A percentile compares a stretch with the other conserved stretches of the same genome.
phyloP scores from a whole-genome alignment of 169 alveolate species.

The Cyclospora cayetanensis region DNA sequence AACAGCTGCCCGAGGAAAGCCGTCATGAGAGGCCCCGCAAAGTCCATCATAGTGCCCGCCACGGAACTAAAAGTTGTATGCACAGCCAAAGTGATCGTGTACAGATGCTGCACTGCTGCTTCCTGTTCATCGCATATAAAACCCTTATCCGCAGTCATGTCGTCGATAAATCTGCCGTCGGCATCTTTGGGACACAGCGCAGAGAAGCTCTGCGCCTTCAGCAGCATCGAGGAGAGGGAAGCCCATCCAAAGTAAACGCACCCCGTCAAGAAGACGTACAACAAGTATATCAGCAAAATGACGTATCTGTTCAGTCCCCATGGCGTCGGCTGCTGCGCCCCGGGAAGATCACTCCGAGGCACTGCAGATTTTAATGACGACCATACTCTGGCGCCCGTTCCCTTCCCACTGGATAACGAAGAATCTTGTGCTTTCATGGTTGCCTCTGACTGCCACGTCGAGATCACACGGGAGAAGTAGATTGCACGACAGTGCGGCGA shows the following conservation, averaged over 20 bases:
- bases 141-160: neutral
- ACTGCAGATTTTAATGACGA: too few species aligned
- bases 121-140: conserved; percentile 77
- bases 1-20: conserved; percentile 74
- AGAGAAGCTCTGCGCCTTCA: conserved; percentile 2
- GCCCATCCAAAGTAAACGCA: conserved; percentile 71
- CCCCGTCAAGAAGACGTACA: conserved; percentile 54
- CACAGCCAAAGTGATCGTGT: conserved; percentile 73
- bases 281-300: conserved; percentile 2
- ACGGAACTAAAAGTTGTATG: conserved; percentile 74
- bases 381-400: too few species aligned
- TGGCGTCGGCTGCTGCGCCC: conserved; percentile 66
- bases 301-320: conserved; percentile 27
- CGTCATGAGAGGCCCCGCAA: conserved; percentile 75
- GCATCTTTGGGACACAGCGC: neutral
- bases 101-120: conserved; percentile 75
- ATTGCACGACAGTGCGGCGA: too few species aligned
- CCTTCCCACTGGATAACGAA: too few species aligned
- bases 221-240: conserved; percentile 34
- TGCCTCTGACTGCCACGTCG: too few species aligned
- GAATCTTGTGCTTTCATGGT: too few species aligned
- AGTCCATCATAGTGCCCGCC: conserved; percentile 74
- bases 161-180: neutral
- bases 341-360: conserved; percentile 55
- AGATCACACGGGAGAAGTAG: too few species aligned